phyloP scores from a whole-genome alignment of 768 basidiomycete genomes.

The Arthromyces matolae region DNA sequence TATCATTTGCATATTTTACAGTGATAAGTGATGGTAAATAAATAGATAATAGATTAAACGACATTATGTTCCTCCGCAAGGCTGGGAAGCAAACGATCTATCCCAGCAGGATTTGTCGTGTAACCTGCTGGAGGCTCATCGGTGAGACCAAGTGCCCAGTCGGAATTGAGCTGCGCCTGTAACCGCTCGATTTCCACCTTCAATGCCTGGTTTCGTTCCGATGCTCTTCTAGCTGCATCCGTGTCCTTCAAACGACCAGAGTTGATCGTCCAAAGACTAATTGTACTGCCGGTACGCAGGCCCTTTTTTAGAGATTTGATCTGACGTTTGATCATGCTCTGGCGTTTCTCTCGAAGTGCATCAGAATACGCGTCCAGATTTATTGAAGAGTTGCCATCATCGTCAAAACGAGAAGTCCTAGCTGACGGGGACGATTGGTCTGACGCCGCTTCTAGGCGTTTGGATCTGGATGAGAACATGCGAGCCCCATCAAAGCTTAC shows the following conservation, averaged over 20 bases:
- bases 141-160: constrained; percentile 6
- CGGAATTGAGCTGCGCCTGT: constrained; percentile 5
- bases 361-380: background rate
- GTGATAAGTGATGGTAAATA: too few relatives aligned
- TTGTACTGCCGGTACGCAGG: background rate
- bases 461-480: too few relatives aligned
- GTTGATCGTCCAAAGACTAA: too few relatives aligned
- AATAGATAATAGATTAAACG: background rate
- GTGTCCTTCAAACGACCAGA: too few relatives aligned
- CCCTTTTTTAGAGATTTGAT: background rate
- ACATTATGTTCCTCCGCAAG: background rate
- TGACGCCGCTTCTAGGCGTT: background rate
- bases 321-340: background rate
- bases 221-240: too few relatives aligned
- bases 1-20: too few relatives aligned
- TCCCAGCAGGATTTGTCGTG: background rate
- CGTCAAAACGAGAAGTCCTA: background rate
- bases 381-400: background rate
- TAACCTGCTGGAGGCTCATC: constrained; percentile 17
- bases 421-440: background rate
- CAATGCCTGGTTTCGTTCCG: constrained; percentile 4
- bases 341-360: background rate
- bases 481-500: background rate
- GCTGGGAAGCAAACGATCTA: background rate
- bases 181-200: constrained; percentile 9